A percentile compares a stretch with the other conserved stretches of the same genome.
Evolutionary conservation across 2,329 filamentous ascomycete genomes (phyloP).

Genomic region (Fusarium sp.): DNA sequence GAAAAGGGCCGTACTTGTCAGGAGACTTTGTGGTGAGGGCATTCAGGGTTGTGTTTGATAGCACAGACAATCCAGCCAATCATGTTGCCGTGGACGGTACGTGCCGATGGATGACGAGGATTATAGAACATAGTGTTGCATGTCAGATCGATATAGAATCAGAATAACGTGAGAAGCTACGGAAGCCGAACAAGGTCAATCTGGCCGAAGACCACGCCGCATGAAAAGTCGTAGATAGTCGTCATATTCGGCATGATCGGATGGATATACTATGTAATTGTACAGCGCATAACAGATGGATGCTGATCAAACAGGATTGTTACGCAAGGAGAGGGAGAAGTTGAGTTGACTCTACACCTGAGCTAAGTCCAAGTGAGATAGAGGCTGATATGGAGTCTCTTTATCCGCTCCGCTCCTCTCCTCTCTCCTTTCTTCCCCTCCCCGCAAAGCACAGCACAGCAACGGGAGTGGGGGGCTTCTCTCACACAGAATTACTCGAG

Average conservation of each 20-base stretch:
- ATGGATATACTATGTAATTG: neutral
- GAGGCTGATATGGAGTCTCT: constrained; percentile 26
- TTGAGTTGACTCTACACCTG: neutral
- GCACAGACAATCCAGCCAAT: constrained; percentile 15
- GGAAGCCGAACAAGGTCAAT: constrained; percentile 16
- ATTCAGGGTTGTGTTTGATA: constrained; percentile 28
- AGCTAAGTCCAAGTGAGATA: constrained; percentile 2
- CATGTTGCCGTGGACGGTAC: constrained; percentile 4
- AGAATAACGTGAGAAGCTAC: constrained; percentile 21
- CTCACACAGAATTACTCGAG: neutral
- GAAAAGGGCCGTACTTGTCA: constrained; percentile 33
- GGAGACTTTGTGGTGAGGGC: constrained; percentile 28
- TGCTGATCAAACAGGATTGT: neutral
- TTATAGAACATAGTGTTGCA: constrained; percentile 12
- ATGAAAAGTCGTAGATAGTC: constrained; percentile 1
- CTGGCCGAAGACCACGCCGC: constrained; percentile 13
- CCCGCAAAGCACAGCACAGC: constrained; percentile 3
- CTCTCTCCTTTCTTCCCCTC: neutral
- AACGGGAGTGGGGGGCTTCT: constrained; percentile 13
- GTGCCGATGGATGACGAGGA: constrained; percentile 14
- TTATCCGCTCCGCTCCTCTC: constrained; percentile 18
- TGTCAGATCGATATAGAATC: constrained; percentile 7
- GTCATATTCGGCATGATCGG: neutral
- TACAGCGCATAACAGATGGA: neutral
- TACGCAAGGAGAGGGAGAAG: too few species aligned